Percentiles rank a stretch among this genome's conserved stretches.
These are phyloP conservation scores for Plectranthus barbatus DNA, from an alignment of 257 asterid genomes.

Conservation along the genomic window DNA sequence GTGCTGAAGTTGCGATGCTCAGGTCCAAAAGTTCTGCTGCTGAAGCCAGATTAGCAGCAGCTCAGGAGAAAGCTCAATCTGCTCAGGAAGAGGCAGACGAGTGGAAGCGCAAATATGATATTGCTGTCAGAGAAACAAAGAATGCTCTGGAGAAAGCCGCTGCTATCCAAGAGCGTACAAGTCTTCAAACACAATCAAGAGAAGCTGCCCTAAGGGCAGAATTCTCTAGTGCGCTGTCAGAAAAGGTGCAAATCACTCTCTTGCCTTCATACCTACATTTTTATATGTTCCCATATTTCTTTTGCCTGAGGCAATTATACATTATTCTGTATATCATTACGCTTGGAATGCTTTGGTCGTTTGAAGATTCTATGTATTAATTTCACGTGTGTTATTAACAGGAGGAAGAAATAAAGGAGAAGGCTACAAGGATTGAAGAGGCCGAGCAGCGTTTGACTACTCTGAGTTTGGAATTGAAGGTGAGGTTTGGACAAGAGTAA, in stretches of 20 bases:
- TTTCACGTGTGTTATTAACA: conserved; percentile 26
- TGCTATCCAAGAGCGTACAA: conserved; percentile 74
- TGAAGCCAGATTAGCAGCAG: conserved; percentile 95
- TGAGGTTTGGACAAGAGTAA: conserved; percentile 20
- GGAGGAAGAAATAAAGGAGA: conserved; percentile 83
- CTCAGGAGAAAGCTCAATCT: conserved; percentile 85
- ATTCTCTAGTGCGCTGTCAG: conserved; percentile 51
- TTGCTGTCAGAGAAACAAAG: conserved; percentile 79
- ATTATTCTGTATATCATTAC: not conserved
- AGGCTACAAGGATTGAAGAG: conserved; percentile 60
- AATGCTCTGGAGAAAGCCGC: conserved; percentile 93
- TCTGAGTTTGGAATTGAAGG: conserved; percentile 76
- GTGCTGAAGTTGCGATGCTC: conserved; percentile 68
- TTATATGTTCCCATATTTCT: not conserved
- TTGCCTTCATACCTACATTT: not conserved
- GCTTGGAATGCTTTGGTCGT: not conserved
- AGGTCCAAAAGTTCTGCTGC: conserved; percentile 86
- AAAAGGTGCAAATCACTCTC: conserved; percentile 50
- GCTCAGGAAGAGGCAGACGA: conserved; percentile 95
- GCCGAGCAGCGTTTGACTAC: conserved; percentile 84
- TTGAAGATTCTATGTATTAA: conserved; percentile 4
- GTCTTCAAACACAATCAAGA: conserved; percentile 62
- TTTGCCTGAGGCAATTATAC: not conserved
- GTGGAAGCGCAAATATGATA: conserved; percentile 86
- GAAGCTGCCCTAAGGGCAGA: conserved; percentile 83